A percentile compares a stretch with the other conserved stretches of the same genome.
phyloP scores from a whole-genome alignment of 2,329 filamentous ascomycete genomes.

The Paraphoma sp. region DNA sequence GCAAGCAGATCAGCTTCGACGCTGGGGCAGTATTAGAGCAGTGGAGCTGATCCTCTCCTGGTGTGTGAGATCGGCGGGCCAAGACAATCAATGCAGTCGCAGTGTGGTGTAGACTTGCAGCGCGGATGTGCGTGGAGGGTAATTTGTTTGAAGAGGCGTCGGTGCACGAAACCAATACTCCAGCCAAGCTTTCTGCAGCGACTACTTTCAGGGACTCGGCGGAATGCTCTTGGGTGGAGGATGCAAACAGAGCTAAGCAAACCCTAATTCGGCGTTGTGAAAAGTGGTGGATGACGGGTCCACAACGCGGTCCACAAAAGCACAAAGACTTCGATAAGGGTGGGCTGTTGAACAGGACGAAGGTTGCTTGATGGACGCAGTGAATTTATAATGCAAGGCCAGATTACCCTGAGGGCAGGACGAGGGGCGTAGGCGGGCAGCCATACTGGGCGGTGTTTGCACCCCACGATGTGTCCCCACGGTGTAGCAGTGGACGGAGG shows the following conservation, averaged over 20 bases:
- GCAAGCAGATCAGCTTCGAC: neutral
- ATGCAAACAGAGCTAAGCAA: constrained; percentile 11
- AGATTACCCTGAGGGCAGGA: neutral
- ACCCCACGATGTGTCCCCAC: constrained; percentile 25
- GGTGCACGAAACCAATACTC: constrained; percentile 27
- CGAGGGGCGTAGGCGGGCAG: constrained; percentile 2
- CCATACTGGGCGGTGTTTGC: neutral
- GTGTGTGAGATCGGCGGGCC: constrained; percentile 19
- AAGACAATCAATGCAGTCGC: constrained; percentile 11
- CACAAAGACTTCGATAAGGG: constrained; percentile 13
- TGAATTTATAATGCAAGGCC: neutral
- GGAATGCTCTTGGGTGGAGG: constrained; percentile 3
- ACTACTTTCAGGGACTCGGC: constrained; percentile 16
- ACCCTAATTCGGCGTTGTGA: constrained; percentile 4
- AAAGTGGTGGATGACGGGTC: constrained; percentile 1
- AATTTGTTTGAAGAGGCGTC: constrained; percentile 30
- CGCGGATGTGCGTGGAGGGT: constrained; percentile 15
- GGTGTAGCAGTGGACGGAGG: constrained; percentile 10
- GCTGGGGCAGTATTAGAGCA: constrained; percentile 7
- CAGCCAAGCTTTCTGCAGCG: constrained; percentile 23
- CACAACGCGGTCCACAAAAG: constrained; percentile 19
- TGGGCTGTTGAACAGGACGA: neutral
- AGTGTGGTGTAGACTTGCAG: constrained; percentile 6
- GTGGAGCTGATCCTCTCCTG: constrained; percentile 4
- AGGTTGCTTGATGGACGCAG: neutral